These are phyloP conservation scores for Theileria parva DNA, from an alignment of 169 alveolate genomes.

Conservation along the genomic window DNA sequence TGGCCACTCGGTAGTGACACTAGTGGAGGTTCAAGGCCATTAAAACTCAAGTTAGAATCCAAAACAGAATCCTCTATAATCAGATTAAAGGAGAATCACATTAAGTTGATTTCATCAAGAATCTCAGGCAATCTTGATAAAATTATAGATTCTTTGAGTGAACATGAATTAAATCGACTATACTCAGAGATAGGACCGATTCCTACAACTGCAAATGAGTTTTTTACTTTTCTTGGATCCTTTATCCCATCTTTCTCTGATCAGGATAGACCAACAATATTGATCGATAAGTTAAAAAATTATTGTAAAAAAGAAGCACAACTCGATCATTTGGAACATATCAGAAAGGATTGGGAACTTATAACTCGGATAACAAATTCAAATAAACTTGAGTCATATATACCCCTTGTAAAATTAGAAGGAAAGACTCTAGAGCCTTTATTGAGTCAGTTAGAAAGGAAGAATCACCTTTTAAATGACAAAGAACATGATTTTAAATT, in stretches of 20 bases:
- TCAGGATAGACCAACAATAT: not conserved
- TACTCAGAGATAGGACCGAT: not conserved
- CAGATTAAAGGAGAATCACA: slow-evolving; percentile 8
- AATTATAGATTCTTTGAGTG: slow-evolving; percentile 10
- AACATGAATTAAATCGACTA: not conserved
- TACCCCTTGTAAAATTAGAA: not conserved
- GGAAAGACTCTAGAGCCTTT: not conserved
- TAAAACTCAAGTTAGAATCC: slow-evolving; percentile 9
- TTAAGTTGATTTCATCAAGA: slow-evolving; percentile 1
- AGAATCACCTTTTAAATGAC: not conserved
- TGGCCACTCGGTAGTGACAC: not conserved
- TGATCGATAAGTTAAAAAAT: slow-evolving; percentile 1
- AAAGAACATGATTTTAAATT: not conserved
- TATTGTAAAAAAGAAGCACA: not conserved
- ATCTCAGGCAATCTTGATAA: not conserved
- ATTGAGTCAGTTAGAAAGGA: not conserved
- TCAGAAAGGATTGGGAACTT: slow-evolving; percentile 4
- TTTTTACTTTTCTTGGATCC: not conserved
- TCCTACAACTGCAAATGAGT: slow-evolving; percentile 4
- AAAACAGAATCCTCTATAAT: slow-evolving; percentile 1
- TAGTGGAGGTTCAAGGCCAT: slow-evolving; percentile 25
- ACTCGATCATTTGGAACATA: not conserved
- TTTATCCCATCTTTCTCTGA: not conserved
- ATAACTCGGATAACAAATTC: not conserved
- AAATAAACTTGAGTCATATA: not conserved